Base-by-base conservation (phyloP, 2,329 filamentous ascomycete genomes). In the Mollisia scopiformis region DNA sequence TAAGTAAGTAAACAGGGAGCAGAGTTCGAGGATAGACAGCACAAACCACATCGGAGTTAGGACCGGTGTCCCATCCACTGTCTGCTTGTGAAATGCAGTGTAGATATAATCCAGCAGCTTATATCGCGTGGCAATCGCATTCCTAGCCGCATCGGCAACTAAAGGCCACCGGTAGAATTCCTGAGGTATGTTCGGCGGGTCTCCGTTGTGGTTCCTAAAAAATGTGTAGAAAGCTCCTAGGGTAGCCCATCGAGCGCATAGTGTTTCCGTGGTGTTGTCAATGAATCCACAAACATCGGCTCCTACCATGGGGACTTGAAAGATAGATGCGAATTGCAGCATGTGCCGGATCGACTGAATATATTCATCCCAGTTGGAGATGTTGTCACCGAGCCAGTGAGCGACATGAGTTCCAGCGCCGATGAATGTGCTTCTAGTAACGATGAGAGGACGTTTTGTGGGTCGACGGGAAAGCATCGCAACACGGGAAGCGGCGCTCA, bases 81-180 rank as follows among this genome's bases (percentile, higher is more conserved):
- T 82, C 71, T 90, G 84, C 58, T 78, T 76, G 71, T 86, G 78
- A 68, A 91, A 80, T 0, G 85, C 84, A 1, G 90, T 92, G 78
- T 93, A 93, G 58, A 91, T 80, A 76, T 92, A 93, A 69, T 92
- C 89, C 21, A 92, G 79, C 27, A 93, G 79, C 33, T 83, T 80
- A 76, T 92, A 92, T 25, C 90, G 83, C 49, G 86, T 85, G 25
- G 82, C 81, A 68, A 92, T 91, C 28, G 88, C 88, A 59, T 84
- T 86, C 56, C 81, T 81, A 0, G 88, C 88, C 0, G 88, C 86
- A 7, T 82, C 76, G 0, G 87, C 79, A 10, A 89, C 87, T 1
- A 78, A 73, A 0, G 79, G 76, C 86, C 88, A 92, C 46, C 78
- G 81, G 74, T 92, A 93, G 72, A 90, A 88, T 71, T 92, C 89